Conservation (phyloP, 352 stramenopile species). For the Pythium grandisporangium region DNA sequence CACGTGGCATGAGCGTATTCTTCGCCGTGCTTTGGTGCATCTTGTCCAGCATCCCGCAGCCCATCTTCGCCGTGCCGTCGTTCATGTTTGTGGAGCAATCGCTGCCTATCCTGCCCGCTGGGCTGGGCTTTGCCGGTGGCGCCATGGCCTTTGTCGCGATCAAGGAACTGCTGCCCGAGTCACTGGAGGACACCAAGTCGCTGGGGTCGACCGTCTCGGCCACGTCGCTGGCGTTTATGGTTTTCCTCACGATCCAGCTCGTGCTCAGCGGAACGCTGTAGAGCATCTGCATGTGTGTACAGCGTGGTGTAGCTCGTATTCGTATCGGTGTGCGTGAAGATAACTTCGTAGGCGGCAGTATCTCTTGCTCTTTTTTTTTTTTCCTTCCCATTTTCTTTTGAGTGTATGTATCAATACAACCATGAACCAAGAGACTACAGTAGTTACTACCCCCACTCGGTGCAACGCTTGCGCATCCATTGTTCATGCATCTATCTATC, state of each 20-base stretch:
- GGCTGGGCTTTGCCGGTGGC: conserved; percentile 94
- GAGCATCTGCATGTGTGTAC: too few relatives aligned
- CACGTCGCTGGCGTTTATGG: conserved; percentile 66
- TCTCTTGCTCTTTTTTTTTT: too few relatives aligned
- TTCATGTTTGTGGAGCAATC: conserved; percentile 92
- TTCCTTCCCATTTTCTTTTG: too few relatives aligned
- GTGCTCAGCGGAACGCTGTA: conserved; percentile 48
- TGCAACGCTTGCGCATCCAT: too few relatives aligned
- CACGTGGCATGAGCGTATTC: conserved; percentile 85
- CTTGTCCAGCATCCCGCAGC: conserved; percentile 90
- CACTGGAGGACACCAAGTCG: conserved; percentile 79
- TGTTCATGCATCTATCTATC: too few relatives aligned
- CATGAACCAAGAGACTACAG: too few relatives aligned
- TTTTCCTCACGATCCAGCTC: conserved; percentile 79
- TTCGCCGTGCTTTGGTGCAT: conserved; percentile 87
- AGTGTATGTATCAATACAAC: too few relatives aligned
- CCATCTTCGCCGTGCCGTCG: conserved; percentile 96
- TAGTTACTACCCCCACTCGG: too few relatives aligned
- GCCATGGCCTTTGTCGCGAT: conserved; percentile 96
- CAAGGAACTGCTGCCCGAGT: conserved; percentile 72
- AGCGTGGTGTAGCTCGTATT: too few relatives aligned
- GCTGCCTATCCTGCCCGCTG: conserved; percentile 91
- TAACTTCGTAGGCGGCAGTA: too few relatives aligned
- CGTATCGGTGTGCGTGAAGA: too few relatives aligned
- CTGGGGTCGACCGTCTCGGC: conserved; percentile 52